These are phyloP conservation scores for Silene latifolia DNA, from an alignment of 148 eudicot species.

Conservation along the genomic window DNA sequence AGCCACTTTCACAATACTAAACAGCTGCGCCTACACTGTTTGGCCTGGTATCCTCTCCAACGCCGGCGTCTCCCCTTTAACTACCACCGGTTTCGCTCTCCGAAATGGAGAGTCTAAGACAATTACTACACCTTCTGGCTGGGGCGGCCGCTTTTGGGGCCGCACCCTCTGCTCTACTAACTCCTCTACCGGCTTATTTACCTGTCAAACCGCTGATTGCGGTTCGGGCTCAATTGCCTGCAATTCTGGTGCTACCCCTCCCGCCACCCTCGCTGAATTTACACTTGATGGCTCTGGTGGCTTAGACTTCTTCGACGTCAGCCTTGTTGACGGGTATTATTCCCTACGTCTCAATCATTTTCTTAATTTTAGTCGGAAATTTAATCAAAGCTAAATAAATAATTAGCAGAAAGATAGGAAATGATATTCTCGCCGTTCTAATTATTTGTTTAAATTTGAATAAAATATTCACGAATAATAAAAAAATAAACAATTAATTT, in stretches of 20 bases:
- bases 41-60: slow-evolving; percentile 80
- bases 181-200: slow-evolving; percentile 42
- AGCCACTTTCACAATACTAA: slow-evolving; percentile 46
- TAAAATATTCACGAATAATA: too few species aligned
- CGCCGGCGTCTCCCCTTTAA: slow-evolving; percentile 58
- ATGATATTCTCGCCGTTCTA: too few species aligned
- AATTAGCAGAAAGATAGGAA: too few species aligned
- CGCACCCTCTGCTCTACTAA: slow-evolving; percentile 53
- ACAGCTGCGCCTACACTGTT: slow-evolving; percentile 61
- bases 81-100: slow-evolving; percentile 66
- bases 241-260: slow-evolving; percentile 43
- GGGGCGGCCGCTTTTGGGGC: slow-evolving; percentile 87
- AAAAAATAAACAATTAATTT: too few species aligned
- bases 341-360: not conserved
- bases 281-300: slow-evolving; percentile 40
- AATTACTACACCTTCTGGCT: slow-evolving; percentile 36
- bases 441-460: too few species aligned
- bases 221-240: slow-evolving; percentile 60
- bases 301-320: slow-evolving; percentile 66
- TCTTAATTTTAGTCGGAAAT: too few species aligned
- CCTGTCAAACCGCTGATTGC: slow-evolving; percentile 74
- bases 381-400: too few species aligned
- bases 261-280: slow-evolving; percentile 68
- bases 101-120: slow-evolving; percentile 42
- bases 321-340: slow-evolving; percentile 65